Conservation (phyloP, 306 rosid species). For the Chamaecrista fasciculata region DNA sequence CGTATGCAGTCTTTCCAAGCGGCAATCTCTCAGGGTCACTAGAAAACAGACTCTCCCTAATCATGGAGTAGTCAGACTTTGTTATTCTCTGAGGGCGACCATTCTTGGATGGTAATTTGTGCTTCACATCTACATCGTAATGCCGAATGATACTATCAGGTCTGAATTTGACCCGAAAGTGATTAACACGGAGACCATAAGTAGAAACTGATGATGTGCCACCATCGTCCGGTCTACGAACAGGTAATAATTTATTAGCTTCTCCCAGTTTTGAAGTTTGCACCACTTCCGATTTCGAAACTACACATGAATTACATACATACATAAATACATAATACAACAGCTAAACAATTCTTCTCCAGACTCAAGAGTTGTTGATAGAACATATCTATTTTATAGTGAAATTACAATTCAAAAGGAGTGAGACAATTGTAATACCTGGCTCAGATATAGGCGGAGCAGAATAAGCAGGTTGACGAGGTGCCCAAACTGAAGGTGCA, state of each 20-base stretch:
- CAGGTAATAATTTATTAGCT: conserved; percentile 30
- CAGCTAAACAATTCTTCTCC: no score
- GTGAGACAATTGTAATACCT: neutral
- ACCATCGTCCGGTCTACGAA: conserved; percentile 64
- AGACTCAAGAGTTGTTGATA: no score
- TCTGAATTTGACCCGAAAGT: conserved; percentile 44
- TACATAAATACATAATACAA: no score
- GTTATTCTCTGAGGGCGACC: conserved; percentile 47
- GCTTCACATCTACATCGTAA: conserved; percentile 51
- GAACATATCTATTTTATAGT: no score
- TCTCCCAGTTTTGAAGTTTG: conserved; percentile 24
- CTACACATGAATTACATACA: no score
- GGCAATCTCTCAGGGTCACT: conserved; percentile 49
- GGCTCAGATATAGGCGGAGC: neutral
- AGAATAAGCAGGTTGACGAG: neutral
- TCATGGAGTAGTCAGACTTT: conserved; percentile 47
- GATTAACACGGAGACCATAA: conserved; percentile 47
- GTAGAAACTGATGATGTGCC: conserved; percentile 38
- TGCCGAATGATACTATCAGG: conserved; percentile 54
- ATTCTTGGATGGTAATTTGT: conserved; percentile 35
- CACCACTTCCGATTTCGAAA: conserved; percentile 26
- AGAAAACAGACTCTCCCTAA: conserved; percentile 54
- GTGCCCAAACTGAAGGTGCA: neutral
- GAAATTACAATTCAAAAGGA: neutral
- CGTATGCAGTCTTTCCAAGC: conserved; percentile 57